These are phyloP conservation scores for Skeletonema tropicum DNA, from an alignment of 108 stramenopile genomes.

Conservation along the genomic window DNA sequence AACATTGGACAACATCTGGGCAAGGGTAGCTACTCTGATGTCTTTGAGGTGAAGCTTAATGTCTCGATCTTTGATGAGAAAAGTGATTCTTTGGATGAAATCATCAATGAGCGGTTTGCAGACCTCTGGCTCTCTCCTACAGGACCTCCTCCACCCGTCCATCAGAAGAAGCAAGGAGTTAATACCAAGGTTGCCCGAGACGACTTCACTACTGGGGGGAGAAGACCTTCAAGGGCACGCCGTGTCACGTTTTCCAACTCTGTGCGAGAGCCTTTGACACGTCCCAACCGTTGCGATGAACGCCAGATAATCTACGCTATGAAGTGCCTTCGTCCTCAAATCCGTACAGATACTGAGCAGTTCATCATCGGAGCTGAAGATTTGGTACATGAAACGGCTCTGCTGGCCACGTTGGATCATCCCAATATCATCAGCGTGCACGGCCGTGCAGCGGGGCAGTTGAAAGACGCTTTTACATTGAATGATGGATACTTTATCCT, in stretches of 20 bases:
- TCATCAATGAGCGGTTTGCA: not conserved
- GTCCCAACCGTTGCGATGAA: not conserved
- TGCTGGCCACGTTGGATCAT: conserved; percentile 22
- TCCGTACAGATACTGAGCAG: conserved; percentile 17
- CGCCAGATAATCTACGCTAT: conserved; percentile 17
- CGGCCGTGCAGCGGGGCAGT: conserved; percentile 18
- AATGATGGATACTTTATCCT: conserved; percentile 35
- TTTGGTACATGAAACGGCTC: conserved; percentile 36
- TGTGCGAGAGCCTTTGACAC: not conserved
- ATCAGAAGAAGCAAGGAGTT: not conserved
- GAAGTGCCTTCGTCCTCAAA: conserved; percentile 30
- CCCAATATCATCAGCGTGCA: conserved; percentile 39
- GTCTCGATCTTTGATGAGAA: not conserved
- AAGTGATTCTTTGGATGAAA: not conserved
- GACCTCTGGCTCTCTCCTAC: not conserved
- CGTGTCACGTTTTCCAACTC: not conserved
- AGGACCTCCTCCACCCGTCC: not conserved
- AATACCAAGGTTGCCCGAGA: not conserved
- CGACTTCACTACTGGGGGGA: not conserved
- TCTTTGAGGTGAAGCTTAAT: not conserved
- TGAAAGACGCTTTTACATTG: conserved; percentile 10
- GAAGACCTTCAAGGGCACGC: not conserved
- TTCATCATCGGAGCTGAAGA: conserved; percentile 31
- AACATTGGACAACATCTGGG: not conserved
- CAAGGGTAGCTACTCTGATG: conserved; percentile 8